Base-by-base conservation (phyloP, 2,329 filamentous ascomycete genomes). In the Cercospora sojina region DNA sequence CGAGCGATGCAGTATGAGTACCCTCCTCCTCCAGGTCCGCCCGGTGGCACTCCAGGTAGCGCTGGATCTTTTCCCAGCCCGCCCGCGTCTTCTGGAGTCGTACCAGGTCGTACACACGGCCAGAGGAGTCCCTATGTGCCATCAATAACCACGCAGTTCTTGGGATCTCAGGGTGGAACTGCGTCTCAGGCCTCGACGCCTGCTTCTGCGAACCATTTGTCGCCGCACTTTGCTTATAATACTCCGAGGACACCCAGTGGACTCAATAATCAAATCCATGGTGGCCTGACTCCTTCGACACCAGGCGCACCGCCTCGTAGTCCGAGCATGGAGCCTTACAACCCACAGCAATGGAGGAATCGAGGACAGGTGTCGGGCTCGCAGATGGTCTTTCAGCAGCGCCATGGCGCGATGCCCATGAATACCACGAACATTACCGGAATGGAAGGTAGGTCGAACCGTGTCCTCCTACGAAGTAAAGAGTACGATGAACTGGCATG, bases 311-410 rank as follows among this genome's bases (percentile, higher is more conserved):
- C 72, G 75, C 69, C 69, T 25, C 61, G 66, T 31, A 68, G 72
- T 25, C 69, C 73, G 7, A 64, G 66, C 71, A 75, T 77, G 74
- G 73, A 75, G 58, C 78, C 81, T 1, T 84, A 84, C 76, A 83
- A 83, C 71, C 82, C 82, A 38, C 80, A 80, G 71, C 81, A 83
- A 79, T 84, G 82, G 82, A 78, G 75, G 70, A 77, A 79, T 66
- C 74, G 73, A 63, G 78, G 74, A 16, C 76, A 77, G 58, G 72
- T 77, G 8, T 76, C 77, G 66, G 81, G 79, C 25, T 74, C 74
- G 43, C 74, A 77, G 61, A 78, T 76, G 72, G 71, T 76, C 6
- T 77, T 75, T 67, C 63, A 74, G 67, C 67, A 74, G 69, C 66
- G 72, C 66, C 64, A 76, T 70, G 68, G 72, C 68, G 32, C 72